Conservation (phyloP, 2,329 filamentous ascomycete genomes). For the Aspergillus sergii region DNA sequence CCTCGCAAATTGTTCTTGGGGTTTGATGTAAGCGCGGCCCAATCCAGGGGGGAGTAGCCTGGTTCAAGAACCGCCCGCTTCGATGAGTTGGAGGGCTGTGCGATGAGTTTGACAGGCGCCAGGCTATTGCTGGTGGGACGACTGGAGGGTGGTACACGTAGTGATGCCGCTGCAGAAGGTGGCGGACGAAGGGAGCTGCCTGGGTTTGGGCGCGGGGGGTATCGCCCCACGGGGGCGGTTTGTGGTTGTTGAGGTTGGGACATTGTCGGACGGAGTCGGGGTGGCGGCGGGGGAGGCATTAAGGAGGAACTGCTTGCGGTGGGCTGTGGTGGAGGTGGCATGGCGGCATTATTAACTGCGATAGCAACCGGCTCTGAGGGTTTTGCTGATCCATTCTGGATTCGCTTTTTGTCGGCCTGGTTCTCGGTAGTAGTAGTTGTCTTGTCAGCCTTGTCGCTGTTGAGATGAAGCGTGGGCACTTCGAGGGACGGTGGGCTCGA, state of each 20-base stretch:
- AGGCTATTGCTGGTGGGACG: conserved; percentile 46
- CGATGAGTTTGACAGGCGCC: conserved; percentile 43
- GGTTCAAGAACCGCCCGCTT: conserved; percentile 66
- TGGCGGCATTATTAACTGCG: conserved; percentile 12
- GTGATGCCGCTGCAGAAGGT: conserved; percentile 47
- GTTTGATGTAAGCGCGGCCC: conserved; percentile 74
- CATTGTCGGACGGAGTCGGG: conserved; percentile 28
- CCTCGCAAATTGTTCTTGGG: conserved; percentile 70
- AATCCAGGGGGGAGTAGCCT: conserved; percentile 92
- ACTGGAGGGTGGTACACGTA: conserved; percentile 46
- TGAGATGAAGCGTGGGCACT: conserved; percentile 38
- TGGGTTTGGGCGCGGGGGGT: conserved; percentile 34
- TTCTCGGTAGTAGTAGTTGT: conserved; percentile 15
- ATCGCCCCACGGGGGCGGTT: conserved; percentile 13
- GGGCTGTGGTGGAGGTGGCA: conserved; percentile 17
- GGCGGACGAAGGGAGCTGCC: conserved; percentile 41
- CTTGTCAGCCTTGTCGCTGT: conserved; percentile 21
- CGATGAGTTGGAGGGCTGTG: conserved; percentile 50
- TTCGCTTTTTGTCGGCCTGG: conserved; percentile 10
- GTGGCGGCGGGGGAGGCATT: conserved; percentile 40
- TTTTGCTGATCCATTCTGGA: conserved; percentile 15
- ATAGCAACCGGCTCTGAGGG: conserved; percentile 10
- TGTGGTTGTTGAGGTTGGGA: conserved; percentile 25
- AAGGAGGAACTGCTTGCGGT: conserved; percentile 26
- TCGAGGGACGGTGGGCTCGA: conserved; percentile 26